These are phyloP conservation scores for Apium graveolens DNA, from an alignment of 129 eudicot genomes.

Conservation along the genomic window DNA sequence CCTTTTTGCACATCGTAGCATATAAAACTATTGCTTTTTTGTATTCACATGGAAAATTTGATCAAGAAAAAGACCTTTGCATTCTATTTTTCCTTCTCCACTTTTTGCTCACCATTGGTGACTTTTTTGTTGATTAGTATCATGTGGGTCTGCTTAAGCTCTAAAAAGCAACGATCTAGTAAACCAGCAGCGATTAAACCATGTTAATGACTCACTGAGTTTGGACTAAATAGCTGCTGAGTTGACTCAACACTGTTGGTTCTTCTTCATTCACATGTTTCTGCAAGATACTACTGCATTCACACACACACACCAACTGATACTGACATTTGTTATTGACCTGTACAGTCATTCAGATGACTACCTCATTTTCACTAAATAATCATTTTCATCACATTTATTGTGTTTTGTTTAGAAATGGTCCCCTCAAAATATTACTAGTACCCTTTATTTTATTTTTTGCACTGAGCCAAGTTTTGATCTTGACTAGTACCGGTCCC, in stretches of 20 bases:
- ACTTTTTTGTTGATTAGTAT: not conserved
- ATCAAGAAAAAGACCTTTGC: constrained; percentile 2
- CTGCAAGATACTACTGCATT: constrained; percentile 10
- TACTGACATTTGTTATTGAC: constrained; percentile 17
- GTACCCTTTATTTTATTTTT: not conserved
- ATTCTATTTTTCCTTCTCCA: not conserved
- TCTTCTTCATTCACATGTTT: constrained; percentile 8
- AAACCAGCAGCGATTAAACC: not conserved
- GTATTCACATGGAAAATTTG: constrained; percentile 4
- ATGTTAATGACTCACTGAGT: constrained; percentile 14
- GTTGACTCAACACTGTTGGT: constrained; percentile 8
- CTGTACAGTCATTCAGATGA: constrained; percentile 30
- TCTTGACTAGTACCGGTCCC: not conserved
- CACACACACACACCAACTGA: constrained; percentile 3
- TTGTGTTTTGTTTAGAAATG: constrained; percentile 1
- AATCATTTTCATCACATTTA: constrained; percentile 10
- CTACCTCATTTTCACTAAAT: constrained; percentile 22
- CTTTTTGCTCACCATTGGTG: not conserved
- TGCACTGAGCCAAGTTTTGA: not conserved
- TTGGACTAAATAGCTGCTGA: not conserved
- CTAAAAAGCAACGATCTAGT: not conserved
- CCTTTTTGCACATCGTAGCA: not conserved
- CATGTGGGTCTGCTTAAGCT: not conserved
- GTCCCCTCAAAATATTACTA: not conserved
- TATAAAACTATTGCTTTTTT: not conserved